Conservation (phyloP, 78 protist species). For the Dictyostelium discoideum region DNA sequence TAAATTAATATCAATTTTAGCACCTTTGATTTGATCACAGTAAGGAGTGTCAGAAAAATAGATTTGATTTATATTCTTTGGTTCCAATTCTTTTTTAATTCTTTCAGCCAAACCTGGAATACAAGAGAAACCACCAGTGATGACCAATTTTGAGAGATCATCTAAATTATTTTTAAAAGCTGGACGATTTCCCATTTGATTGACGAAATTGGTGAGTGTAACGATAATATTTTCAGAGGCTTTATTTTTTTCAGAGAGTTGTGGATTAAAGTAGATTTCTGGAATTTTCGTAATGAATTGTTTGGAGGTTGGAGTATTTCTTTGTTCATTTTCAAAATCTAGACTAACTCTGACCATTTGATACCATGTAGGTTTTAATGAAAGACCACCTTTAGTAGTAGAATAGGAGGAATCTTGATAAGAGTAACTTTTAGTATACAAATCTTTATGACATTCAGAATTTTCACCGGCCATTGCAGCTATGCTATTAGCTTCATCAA, state of each 20-base stretch:
- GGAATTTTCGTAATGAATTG: not conserved
- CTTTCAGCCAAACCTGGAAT: conserved; percentile 12
- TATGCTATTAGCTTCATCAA: not conserved
- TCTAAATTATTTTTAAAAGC: not conserved
- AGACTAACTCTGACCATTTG: not conserved
- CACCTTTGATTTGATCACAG: conserved; percentile 30
- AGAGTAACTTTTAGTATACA: too few species aligned
- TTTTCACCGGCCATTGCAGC: not conserved
- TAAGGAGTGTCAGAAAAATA: not conserved
- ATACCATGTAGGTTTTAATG: not conserved
- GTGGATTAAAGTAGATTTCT: conserved; percentile 15
- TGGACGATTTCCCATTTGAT: not conserved
- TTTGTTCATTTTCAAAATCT: not conserved
- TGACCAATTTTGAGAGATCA: not conserved
- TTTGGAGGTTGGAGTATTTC: not conserved
- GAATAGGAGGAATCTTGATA: too few species aligned
- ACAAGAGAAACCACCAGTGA: conserved; percentile 25
- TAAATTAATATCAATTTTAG: conserved; percentile 6
- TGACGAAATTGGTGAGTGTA: not conserved
- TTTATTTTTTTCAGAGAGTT: not conserved
- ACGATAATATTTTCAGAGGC: not conserved
- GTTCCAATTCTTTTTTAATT: conserved; percentile 22
- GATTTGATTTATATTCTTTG: not conserved
- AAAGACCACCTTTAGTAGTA: too few species aligned
- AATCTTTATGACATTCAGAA: not conserved